Percentiles rank a stretch among this genome's conserved stretches.
Conservation (phyloP, 306 rosid genomes). For the Pterocarpus macrocarpus region DNA sequence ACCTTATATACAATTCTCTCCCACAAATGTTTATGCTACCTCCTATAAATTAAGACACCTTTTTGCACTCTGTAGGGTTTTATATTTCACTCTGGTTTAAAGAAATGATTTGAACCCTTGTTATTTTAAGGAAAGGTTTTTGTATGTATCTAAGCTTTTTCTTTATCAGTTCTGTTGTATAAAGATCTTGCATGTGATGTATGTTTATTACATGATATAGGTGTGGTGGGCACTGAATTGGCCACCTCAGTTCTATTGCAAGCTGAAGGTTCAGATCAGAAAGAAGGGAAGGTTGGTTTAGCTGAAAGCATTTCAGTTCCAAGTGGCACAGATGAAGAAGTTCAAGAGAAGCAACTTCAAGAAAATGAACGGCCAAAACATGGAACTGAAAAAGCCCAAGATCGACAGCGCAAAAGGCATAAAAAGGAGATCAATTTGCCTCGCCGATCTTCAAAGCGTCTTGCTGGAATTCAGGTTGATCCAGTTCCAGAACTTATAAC, state of each 20-base stretch:
- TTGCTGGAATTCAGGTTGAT: constrained; percentile 84
- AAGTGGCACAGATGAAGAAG: constrained; percentile 33
- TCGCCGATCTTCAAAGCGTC: constrained; percentile 87
- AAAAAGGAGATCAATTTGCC: constrained; percentile 66
- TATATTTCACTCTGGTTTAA: constrained; percentile 11
- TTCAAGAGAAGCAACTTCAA: constrained; percentile 42
- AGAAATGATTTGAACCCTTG: neutral
- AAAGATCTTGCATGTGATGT: constrained; percentile 45
- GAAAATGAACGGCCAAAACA: constrained; percentile 43
- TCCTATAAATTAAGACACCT: constrained; percentile 12
- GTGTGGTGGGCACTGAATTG: constrained; percentile 32
- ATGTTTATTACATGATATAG: constrained; percentile 43
- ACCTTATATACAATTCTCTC: constrained; percentile 12
- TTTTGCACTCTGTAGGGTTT: neutral
- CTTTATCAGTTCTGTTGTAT: constrained; percentile 22
- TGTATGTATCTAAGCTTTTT: constrained; percentile 2
- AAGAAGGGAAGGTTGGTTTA: constrained; percentile 46
- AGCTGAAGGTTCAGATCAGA: constrained; percentile 49
- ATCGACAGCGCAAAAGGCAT: constrained; percentile 47
- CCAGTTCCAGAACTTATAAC: constrained; percentile 64
- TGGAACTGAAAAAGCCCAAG: constrained; percentile 48
- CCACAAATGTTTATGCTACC: constrained; percentile 21
- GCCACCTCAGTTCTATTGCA: constrained; percentile 44
- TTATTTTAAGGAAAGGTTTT: constrained; percentile 23
- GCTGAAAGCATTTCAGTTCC: constrained; percentile 45